Evolutionary conservation across 75 land plant genomes (phyloP).

Genomic region (Cryptomeria japonica): DNA sequence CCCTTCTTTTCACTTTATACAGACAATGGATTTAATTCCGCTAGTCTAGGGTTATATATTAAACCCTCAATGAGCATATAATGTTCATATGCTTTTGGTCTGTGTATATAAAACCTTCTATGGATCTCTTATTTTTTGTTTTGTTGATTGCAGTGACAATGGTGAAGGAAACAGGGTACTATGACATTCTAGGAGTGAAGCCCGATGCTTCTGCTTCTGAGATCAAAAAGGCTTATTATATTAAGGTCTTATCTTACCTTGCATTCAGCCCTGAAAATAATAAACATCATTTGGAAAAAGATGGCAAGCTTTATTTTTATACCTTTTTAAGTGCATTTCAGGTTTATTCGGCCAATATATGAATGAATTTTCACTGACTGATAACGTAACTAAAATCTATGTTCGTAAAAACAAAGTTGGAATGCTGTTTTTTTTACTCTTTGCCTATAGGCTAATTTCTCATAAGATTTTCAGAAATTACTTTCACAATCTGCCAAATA

Average conservation of each 20-base stretch:
- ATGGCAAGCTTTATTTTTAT: background rate
- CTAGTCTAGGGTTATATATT: background rate
- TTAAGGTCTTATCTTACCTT: slow-evolving; percentile 49
- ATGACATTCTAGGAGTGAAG: slow-evolving; percentile 66
- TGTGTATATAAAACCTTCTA: background rate
- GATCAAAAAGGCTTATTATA: slow-evolving; percentile 82
- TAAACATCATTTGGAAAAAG: background rate
- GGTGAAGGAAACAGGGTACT: slow-evolving; percentile 78
- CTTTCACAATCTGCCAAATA: background rate
- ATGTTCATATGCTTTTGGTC: background rate
- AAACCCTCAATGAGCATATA: background rate
- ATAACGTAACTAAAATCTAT: no score
- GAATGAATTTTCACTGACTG: no score
- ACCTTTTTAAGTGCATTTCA: background rate
- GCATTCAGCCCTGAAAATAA: background rate
- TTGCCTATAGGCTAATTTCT: background rate
- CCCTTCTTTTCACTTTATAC: background rate
- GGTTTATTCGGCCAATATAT: background rate
- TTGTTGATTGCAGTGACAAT: slow-evolving; percentile 18
- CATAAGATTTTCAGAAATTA: background rate
- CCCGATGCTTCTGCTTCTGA: slow-evolving; percentile 59
- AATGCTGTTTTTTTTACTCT: no score
- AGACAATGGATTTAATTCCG: background rate
- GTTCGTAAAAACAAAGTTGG: background rate
- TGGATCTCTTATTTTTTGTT: background rate